phyloP scores from a whole-genome alignment of 176 grass and related monocot species.

The Dactylis glomerata region DNA sequence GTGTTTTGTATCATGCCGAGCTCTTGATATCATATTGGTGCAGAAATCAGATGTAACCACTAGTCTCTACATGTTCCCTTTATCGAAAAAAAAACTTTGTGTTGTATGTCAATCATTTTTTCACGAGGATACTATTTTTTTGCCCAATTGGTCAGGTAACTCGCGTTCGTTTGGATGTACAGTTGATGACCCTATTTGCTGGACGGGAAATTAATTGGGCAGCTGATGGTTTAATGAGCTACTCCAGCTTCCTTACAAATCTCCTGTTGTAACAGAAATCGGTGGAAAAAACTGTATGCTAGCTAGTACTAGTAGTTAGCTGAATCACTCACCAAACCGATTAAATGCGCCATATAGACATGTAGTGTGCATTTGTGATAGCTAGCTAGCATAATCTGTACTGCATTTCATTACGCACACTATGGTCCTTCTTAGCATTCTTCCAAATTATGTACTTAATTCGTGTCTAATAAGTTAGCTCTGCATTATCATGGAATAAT shows the following conservation, averaged over 20 bases:
- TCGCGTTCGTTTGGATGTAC: neutral
- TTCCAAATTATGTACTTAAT: neutral
- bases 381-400: neutral
- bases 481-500: constrained; percentile 26
- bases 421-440: neutral
- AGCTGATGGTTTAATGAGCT: constrained; percentile 22
- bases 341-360: neutral
- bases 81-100: too few species aligned
- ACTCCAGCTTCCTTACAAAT: neutral
- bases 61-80: too few species aligned
- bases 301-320: neutral
- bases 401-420: neutral
- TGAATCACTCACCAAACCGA: neutral
- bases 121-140: too few species aligned
- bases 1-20: too few species aligned
- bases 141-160: neutral
- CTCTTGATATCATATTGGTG: too few species aligned
- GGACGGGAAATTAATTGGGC: neutral
- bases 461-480: neutral
- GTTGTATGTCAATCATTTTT: too few species aligned
- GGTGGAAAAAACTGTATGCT: neutral
- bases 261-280: constrained; percentile 13
- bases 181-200: neutral
- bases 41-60: too few species aligned
- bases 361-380: neutral